These are phyloP conservation scores for Hirsutella rhossiliensis DNA, from an alignment of 2,329 filamentous ascomycete species.

Conservation along the genomic window DNA sequence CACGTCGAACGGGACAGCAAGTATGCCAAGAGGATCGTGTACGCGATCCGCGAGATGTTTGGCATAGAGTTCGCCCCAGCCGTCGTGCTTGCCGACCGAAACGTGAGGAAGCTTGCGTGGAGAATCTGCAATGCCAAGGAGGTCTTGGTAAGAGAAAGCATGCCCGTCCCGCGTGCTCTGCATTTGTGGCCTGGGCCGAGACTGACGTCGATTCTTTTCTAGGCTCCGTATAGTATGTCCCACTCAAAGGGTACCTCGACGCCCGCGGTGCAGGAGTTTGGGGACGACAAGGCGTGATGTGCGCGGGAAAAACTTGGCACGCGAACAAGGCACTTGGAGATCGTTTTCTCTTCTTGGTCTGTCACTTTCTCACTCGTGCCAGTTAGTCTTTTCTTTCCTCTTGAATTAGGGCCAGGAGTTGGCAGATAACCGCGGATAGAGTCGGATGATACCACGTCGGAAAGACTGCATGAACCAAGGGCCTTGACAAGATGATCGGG, in stretches of 20 bases:
- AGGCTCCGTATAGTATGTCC: conserved; percentile 65
- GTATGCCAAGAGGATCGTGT: conserved; percentile 81
- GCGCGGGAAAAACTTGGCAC: background rate
- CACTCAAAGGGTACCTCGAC: conserved; percentile 50
- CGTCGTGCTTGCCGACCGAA: conserved; percentile 86
- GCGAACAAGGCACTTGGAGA: no score
- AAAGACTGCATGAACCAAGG: background rate
- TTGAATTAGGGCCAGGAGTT: background rate
- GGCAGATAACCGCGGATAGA: background rate
- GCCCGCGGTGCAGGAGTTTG: conserved; percentile 33
- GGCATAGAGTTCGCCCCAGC: conserved; percentile 90
- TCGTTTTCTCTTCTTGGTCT: no score
- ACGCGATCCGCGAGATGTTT: conserved; percentile 93
- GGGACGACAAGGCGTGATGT: conserved; percentile 12
- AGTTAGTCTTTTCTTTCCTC: background rate
- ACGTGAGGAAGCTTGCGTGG: conserved; percentile 83
- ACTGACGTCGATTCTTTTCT: background rate
- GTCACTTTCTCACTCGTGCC: no score
- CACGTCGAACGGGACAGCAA: conserved; percentile 80
- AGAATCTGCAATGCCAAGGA: conserved; percentile 92
- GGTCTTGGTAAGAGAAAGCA: conserved; percentile 57
- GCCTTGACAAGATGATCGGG: background rate
- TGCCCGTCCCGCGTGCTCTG: no score
- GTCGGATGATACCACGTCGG: background rate
- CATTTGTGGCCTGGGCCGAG: background rate